These are phyloP conservation scores for Eucalyptus cloeziana DNA, from an alignment of 345 rosid species.

Conservation along the genomic window DNA sequence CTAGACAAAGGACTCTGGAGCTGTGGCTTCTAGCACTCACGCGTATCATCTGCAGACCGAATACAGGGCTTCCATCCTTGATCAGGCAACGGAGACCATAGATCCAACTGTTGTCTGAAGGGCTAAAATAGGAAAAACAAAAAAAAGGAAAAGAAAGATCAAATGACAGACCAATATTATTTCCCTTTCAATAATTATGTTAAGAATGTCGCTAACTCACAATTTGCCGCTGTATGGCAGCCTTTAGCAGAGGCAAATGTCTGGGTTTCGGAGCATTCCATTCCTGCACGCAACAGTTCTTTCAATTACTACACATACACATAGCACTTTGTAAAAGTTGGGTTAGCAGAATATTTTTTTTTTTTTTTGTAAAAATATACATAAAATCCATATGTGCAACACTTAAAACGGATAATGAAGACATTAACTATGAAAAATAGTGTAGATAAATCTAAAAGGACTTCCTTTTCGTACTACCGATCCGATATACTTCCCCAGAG, in stretches of 20 bases:
- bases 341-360: not conserved
- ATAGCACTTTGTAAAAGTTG: not conserved
- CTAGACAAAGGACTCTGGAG: not conserved
- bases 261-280: constrained; percentile 89
- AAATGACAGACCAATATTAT: not conserved
- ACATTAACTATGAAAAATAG: not conserved
- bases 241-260: constrained; percentile 48
- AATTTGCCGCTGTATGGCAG: constrained; percentile 45
- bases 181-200: not conserved
- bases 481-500: not conserved
- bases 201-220: constrained; percentile 22
- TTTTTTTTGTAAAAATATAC: not conserved
- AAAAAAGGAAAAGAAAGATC: too few relatives aligned
- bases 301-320: not conserved
- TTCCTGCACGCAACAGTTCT: constrained; percentile 34
- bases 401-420: not conserved
- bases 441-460: not conserved
- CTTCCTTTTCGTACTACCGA: not conserved
- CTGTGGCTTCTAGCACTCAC: constrained; percentile 28
- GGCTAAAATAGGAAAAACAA: constrained; percentile 18
- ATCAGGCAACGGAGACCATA: constrained; percentile 79
- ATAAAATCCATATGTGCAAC: not conserved
- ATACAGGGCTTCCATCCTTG: constrained; percentile 85
- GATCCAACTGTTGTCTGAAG: constrained; percentile 41
- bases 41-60: not conserved